Conservation (phyloP, 208 protist genomes). For the Leishmania amazonensis region DNA sequence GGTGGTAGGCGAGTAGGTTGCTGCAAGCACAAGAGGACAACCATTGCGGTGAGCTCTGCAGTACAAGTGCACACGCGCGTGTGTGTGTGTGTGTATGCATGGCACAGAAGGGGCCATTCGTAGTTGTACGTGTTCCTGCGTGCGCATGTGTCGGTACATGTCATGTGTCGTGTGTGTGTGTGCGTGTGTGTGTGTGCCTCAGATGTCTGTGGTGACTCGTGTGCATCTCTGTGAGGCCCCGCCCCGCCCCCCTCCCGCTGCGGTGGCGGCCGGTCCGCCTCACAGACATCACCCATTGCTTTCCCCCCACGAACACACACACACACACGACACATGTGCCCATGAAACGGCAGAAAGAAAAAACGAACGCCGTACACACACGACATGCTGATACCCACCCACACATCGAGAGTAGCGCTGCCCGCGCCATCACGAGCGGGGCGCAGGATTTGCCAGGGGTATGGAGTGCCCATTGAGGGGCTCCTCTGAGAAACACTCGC, state of each 20-base stretch:
- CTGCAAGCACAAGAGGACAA: not conserved
- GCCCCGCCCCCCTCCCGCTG: too few species aligned
- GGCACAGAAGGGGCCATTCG: not conserved
- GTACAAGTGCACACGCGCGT: not conserved
- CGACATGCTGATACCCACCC: not conserved
- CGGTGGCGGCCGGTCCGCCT: too few species aligned
- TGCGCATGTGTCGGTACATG: not conserved
- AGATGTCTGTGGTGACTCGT: not conserved
- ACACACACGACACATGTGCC: not conserved
- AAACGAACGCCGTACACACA: not conserved
- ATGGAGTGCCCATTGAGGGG: not conserved
- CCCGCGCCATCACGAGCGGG: not conserved
- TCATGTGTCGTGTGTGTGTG: slow-evolving; percentile 6
- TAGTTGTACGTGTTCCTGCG: not conserved
- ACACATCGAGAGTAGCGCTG: not conserved
- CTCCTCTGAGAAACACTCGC: not conserved
- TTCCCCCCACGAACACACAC: not conserved
- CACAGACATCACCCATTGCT: too few species aligned
- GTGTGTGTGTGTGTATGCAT: not conserved
- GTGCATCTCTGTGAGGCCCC: too few species aligned
- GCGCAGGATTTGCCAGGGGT: not conserved
- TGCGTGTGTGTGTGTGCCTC: not conserved
- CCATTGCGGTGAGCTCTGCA: not conserved
- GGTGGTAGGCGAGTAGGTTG: not conserved
- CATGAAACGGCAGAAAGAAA: not conserved